Percentiles rank a stretch among this genome's conserved stretches.
phyloP scores from a whole-genome alignment of 2,329 filamentous ascomycete genomes.

The Aspergillus intermedius region DNA sequence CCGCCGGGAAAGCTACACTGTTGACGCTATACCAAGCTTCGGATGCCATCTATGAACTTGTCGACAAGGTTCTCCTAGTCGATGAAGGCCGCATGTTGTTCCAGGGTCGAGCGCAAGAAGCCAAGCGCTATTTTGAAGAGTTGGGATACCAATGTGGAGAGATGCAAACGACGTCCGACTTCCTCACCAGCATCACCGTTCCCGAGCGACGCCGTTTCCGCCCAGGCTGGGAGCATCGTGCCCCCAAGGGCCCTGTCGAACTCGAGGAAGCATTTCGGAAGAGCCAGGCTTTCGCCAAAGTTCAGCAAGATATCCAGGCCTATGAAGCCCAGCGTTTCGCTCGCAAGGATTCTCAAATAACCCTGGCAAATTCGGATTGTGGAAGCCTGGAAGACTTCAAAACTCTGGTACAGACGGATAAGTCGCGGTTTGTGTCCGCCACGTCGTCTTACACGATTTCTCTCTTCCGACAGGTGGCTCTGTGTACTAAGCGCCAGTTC shows the following conservation, averaged over 20 bases:
- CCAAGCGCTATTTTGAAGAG: conserved; percentile 56
- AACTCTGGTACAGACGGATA: conserved; percentile 54
- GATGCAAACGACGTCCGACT: conserved; percentile 63
- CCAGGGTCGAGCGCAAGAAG: conserved; percentile 51
- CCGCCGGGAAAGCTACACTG: conserved; percentile 59
- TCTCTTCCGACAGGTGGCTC: conserved; percentile 58
- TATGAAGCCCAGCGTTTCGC: conserved; percentile 44
- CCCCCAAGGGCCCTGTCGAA: conserved; percentile 60
- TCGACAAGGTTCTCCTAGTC: conserved; percentile 70
- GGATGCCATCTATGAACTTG: conserved; percentile 58
- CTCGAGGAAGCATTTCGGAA: conserved; percentile 60
- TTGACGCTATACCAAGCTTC: conserved; percentile 63
- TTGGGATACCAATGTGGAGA: conserved; percentile 54
- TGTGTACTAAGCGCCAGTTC: conserved; percentile 59
- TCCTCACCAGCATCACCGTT: conserved; percentile 65
- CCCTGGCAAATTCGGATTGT: conserved; percentile 35
- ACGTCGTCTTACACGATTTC: conserved; percentile 68
- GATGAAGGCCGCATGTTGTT: conserved; percentile 61
- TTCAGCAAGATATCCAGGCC: conserved; percentile 53
- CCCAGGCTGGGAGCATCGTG: conserved; percentile 53
- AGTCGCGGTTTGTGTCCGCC: conserved; percentile 46
- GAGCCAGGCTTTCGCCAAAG: conserved; percentile 51
- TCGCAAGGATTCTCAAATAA: conserved; percentile 37
- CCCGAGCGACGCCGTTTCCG: conserved; percentile 60
- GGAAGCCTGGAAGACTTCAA: conserved; percentile 46